Evolutionary conservation across 2,329 filamentous ascomycete genomes (phyloP).

Genomic region (Neospermospora avenae): DNA sequence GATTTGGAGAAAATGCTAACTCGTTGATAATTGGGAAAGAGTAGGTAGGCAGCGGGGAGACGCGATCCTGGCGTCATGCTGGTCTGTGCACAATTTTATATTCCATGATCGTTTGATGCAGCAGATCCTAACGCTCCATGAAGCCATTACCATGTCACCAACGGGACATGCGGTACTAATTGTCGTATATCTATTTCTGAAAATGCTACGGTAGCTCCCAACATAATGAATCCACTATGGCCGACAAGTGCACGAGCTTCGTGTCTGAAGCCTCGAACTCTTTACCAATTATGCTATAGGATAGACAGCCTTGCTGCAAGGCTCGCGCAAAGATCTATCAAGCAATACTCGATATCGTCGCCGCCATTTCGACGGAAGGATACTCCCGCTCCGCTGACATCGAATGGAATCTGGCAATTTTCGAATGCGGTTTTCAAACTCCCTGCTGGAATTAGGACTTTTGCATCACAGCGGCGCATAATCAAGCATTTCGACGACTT

Average conservation of each 20-base stretch:
- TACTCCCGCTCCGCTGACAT: neutral
- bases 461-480: slow-evolving; percentile 26
- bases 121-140: neutral
- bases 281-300: slow-evolving; percentile 26
- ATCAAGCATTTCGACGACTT: slow-evolving; percentile 55
- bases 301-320: slow-evolving; percentile 26
- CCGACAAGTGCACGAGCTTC: slow-evolving; percentile 25
- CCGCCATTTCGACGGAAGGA: slow-evolving; percentile 1
- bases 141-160: neutral
- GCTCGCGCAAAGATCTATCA: slow-evolving; percentile 21
- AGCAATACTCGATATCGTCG: slow-evolving; percentile 16
- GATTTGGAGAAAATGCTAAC: too few species aligned
- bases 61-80: slow-evolving; percentile 8
- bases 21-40: neutral
- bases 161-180: neutral
- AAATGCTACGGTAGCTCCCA: slow-evolving; percentile 19
- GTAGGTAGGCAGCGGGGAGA: slow-evolving; percentile 3
- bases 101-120: neutral
- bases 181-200: neutral
- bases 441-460: slow-evolving; percentile 15
- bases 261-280: slow-evolving; percentile 23
- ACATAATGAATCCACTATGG: slow-evolving; percentile 30
- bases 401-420: neutral
- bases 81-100: slow-evolving; percentile 6
- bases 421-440: slow-evolving; percentile 6